Base-by-base conservation (phyloP, 306 rosid species). In the Castanospermum australe region DNA sequence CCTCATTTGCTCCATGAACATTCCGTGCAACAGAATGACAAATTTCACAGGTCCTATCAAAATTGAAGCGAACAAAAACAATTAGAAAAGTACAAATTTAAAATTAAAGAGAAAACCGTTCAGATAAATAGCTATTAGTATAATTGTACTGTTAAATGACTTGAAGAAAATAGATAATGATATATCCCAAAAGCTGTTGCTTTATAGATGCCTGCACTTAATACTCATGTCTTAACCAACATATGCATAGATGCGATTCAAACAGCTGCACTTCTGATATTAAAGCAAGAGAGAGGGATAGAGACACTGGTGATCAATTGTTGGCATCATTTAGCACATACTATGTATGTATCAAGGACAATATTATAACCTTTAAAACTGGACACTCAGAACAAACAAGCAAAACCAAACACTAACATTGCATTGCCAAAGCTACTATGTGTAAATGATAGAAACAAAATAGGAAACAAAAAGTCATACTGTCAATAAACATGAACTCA, bases 31-130 rank as follows among this genome's bases (percentile, higher is more conserved):
- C 69, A 13, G 97, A 84, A 47, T 91, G 94, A 48, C 98, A 93
- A 47, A 91, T 93, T 88, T 93, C 98, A 24, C 98, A 93, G 17
- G 94, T 93, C 91, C 98, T 91, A 48, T 30, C n/a, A 30, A 65
- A 73, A 41, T 48, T 52, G 44, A 67, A 81, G 76, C 55, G 22
- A 72, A 81, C 45, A 38, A 22, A 51, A 38, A 20, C 18, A 15
- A 36, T 36, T 25, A 48, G 44, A 8, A 15, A 14, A 28, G 41
- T 64, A 24, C 15, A 32, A 28, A 13, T 15, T 41, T 72, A 7
- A 2, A 57, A 56, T 21, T 45, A n/a, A 55, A 42, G 50, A n/a
- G 17, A 44, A 17, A 65, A 10, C 6, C 22, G 44, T 21, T 47
- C 33, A 5, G 52, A 57, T 57, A 44, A 36, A 38, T 33, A 17